These are phyloP conservation scores for Talaromyces sp. DNA, from an alignment of 2,329 filamentous ascomycete genomes.

Conservation along the genomic window DNA sequence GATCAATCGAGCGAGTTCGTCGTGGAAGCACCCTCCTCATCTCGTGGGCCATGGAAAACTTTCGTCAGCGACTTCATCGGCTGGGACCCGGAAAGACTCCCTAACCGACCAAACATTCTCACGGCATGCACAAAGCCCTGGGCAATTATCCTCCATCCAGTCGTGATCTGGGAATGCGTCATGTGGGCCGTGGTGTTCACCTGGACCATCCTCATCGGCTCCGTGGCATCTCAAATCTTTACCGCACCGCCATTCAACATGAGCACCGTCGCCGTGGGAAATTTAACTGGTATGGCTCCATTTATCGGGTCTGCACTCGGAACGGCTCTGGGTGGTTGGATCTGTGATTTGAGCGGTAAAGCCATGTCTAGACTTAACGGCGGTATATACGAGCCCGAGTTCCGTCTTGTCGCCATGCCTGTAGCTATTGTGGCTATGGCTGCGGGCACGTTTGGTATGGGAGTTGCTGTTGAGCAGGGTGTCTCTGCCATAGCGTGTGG, in stretches of 20 bases:
- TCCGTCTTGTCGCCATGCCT: not conserved
- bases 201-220: conserved; percentile 1
- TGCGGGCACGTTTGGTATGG: not conserved
- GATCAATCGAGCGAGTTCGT: not conserved
- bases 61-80: not conserved
- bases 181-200: conserved; percentile 7
- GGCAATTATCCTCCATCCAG: not conserved
- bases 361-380: not conserved
- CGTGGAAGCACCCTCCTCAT: not conserved
- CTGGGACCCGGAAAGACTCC: not conserved
- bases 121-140: not conserved
- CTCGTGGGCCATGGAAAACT: not conserved
- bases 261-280: not conserved
- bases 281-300: not conserved
- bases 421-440: not conserved
- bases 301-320: not conserved
- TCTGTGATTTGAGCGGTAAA: not conserved
- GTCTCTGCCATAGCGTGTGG: not conserved
- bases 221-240: conserved; percentile 7
- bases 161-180: conserved; percentile 4
- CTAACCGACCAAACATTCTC: not conserved
- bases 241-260: not conserved
- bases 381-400: not conserved
- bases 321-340: not conserved
- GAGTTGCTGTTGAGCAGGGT: not conserved